phyloP scores from a whole-genome alignment of 176 grass and related monocot genomes.

The Phoenix roebelenii region DNA sequence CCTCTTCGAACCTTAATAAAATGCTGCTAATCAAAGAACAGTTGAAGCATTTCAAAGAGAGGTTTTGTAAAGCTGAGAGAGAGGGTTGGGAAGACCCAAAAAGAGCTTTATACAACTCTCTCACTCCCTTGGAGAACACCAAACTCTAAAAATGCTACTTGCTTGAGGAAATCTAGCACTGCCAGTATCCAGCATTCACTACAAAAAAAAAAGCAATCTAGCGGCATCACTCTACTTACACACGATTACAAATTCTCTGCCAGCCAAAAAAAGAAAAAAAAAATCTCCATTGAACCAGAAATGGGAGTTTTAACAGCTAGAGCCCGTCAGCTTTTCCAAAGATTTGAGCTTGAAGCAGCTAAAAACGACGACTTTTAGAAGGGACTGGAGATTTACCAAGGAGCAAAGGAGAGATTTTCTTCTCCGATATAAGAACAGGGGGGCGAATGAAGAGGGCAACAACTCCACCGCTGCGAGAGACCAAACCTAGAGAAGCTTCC shows the following conservation, averaged over 20 bases:
- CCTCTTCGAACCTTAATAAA: too few species aligned
- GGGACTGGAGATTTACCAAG: constrained; percentile 8
- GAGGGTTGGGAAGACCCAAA: background rate
- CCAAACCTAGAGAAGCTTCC: constrained; percentile 12
- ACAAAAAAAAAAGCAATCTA: background rate
- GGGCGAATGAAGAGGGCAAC: constrained; percentile 16
- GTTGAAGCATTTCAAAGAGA: constrained; percentile 14
- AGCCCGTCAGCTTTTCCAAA: constrained; percentile 14
- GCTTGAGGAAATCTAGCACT: too few species aligned
- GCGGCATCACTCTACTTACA: constrained; percentile 1
- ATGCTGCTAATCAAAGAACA: background rate
- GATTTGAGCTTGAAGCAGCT: background rate
- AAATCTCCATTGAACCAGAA: constrained; percentile 5
- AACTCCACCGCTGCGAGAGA: constrained; percentile 23
- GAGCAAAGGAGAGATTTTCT: constrained; percentile 4
- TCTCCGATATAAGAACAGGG: background rate
- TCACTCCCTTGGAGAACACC: too few species aligned
- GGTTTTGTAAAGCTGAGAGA: constrained; percentile 7
- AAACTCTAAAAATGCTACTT: too few species aligned
- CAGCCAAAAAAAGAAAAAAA: too few species aligned
- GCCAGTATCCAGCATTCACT: too few species aligned
- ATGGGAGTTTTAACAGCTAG: background rate
- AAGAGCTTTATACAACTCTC: constrained; percentile 1
- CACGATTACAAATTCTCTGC: too few species aligned
- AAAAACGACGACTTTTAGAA: constrained; percentile 14